These are phyloP conservation scores for Effrenium voratum DNA, from an alignment of 73 alveolate species.

Conservation along the genomic window DNA sequence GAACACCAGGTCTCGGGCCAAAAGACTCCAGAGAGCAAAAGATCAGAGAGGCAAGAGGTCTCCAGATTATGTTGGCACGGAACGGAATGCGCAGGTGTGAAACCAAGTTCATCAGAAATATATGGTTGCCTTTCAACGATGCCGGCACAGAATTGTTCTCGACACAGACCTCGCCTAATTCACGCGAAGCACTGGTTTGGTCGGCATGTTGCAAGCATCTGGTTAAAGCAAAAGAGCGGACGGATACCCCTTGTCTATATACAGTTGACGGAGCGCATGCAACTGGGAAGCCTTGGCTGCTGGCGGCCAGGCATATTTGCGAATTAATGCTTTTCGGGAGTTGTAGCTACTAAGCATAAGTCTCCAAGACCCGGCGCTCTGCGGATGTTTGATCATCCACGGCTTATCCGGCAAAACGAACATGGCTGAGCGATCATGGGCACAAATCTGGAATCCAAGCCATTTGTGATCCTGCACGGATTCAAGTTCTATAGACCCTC, in stretches of 20 bases:
- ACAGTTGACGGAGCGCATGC: neutral
- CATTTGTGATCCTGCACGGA: neutral
- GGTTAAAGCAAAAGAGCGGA: neutral
- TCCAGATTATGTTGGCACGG: no score
- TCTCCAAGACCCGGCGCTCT: neutral
- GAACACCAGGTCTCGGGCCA: no score
- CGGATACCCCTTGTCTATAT: neutral
- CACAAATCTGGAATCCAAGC: neutral
- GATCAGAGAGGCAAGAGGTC: no score
- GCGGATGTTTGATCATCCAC: neutral
- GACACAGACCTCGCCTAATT: no score
- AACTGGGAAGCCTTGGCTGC: neutral
- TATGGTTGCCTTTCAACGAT: no score
- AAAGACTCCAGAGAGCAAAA: no score
- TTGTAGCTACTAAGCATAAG: neutral
- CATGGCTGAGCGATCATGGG: neutral
- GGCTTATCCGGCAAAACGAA: neutral
- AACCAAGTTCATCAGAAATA: no score
- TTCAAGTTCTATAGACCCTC: neutral
- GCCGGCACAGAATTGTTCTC: no score
- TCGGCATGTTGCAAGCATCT: no score
- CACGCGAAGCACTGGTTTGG: no score
- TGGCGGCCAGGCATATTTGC: neutral
- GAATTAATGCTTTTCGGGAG: neutral
- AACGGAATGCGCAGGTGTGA: no score